Base-by-base conservation (phyloP, 169 alveolate species). In the Eimeria tenella region DNA sequence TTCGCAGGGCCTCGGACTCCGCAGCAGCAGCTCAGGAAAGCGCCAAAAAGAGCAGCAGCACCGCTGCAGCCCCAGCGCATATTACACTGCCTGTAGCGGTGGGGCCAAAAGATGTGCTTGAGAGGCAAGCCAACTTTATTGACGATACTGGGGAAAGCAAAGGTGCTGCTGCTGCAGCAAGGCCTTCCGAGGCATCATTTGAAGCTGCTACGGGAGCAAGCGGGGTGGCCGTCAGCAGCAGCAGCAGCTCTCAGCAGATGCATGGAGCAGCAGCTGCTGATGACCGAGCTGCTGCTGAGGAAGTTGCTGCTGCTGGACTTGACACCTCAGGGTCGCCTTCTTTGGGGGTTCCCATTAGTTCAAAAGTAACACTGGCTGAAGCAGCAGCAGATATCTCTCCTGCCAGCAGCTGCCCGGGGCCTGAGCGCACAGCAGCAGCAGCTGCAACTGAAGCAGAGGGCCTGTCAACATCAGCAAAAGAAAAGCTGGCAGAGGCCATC, bases 361-460 rank as follows among this genome's bases (percentile, higher is more conserved):
- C 50, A 68, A n/a, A 9, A 68, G 50, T 5, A 68, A n/a, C 21
- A 23, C 31, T 11, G 21, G 21, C 73, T 63, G 21, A 63, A 9
- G 73, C 65, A 58, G 77, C 77, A 68, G 77, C 77, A 68, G 77
- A 10, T 1, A 49, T 9, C 49, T n/a, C 77, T 68, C 11, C 77
- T 21, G 50, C 77, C 42, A 55, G 2, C 42, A 31, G 42, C 42
- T 31, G 42, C 42, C 42, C 42, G 42, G 42, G 19, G 68, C 68
- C 11, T 10, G 19, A 58, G 79, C 79, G 49, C 79, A 4, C 93
- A 10, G 93, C 84, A 9, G 86, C 83, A 53, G 83, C 83, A 21
- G 52, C 83, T 7, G 71, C 93, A 0, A 3, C 56, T 49, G 83
- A 52, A 5, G 55, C 82, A 4, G 81, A 52, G 15, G 73, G 49